Base-by-base conservation (phyloP, 768 basidiomycete species). In the Termitomyces sp. region DNA sequence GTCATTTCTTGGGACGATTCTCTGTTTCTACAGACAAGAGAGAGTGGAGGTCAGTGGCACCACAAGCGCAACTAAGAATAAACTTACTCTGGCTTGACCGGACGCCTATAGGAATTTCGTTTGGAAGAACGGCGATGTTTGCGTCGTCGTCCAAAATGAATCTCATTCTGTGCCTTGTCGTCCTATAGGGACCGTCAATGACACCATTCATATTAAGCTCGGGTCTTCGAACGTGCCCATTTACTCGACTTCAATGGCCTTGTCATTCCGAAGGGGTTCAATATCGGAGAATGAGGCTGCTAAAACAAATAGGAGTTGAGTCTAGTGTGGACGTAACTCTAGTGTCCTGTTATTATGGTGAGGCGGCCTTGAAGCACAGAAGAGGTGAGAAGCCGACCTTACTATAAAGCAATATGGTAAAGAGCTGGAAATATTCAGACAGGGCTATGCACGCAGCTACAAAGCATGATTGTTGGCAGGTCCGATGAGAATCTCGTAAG, bases 341-440 rank as follows among this genome's bases (percentile, higher is more conserved):
- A 20, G 36, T 12, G n/a, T 40, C 32, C 18, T 32, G 47, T 49
- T 48, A 33, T 35, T 23, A 20, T 16, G 27, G 39, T 48, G 53
- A 41, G 16, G 53, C 53, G 29, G 42, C 35, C 42, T 38, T 36
- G 52, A 45, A 40, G 50, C 50, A 40, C 31, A 42, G 40, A 33
- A 31, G 41, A 33, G 32, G 23, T 11, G 15, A 23, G 50, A 40
- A 25, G 50, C 31, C 16, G 20, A 41, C 22, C 48, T 49, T 27
- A 38, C 35, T 23, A 23, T 38, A n/a, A 12, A 23, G n/a, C 23
- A 1, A 33, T 42, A 33, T 13, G 22, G 40, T 7, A 42, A 52
- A 32, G 9, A 18, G 9, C 38, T 32, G 13, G 38, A 5, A 29
- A 16, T 33, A 33, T 42, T n/a, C 25, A 16, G 20, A 42, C 50